These are phyloP conservation scores for Chlorociboria aeruginascens DNA, from an alignment of 495 filamentous ascomycete genomes.

Conservation along the genomic window DNA sequence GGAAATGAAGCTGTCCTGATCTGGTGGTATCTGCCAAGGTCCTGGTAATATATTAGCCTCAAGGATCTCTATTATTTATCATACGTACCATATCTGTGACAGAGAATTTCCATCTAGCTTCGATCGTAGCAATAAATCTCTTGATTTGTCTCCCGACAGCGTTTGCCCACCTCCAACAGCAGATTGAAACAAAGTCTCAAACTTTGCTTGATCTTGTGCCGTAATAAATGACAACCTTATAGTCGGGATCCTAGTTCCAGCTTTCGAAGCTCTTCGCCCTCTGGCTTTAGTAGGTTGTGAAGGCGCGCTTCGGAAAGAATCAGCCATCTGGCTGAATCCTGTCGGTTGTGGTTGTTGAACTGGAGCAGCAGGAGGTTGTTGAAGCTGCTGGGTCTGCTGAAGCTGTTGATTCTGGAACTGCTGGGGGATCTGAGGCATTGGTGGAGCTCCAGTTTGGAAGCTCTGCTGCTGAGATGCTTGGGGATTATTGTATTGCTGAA, in stretches of 20 bases:
- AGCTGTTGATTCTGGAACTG: slow-evolving; percentile 8
- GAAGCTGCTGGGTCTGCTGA: slow-evolving; percentile 26
- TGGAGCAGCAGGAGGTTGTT: slow-evolving; percentile 25
- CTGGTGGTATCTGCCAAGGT: slow-evolving; percentile 94
- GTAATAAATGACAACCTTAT: slow-evolving; percentile 94
- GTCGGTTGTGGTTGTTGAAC: slow-evolving; percentile 54
- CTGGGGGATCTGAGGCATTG: slow-evolving; percentile 40
- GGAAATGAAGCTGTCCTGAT: slow-evolving; percentile 91
- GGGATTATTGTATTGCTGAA: slow-evolving; percentile 24
- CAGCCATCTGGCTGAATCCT: slow-evolving; percentile 68
- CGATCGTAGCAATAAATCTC: slow-evolving; percentile 77
- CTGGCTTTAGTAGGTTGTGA: slow-evolving; percentile 41
- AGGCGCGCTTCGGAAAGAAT: slow-evolving; percentile 58
- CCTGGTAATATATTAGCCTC: slow-evolving; percentile 34
- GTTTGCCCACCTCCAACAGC: slow-evolving; percentile 81
- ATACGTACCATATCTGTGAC: slow-evolving; percentile 71
- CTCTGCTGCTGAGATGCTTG: slow-evolving; percentile 38
- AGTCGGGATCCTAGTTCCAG: slow-evolving; percentile 70
- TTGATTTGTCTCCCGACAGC: slow-evolving; percentile 83
- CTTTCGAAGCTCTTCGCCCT: slow-evolving; percentile 26
- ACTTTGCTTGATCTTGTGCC: slow-evolving; percentile 89
- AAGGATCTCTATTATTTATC: neutral
- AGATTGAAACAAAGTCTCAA: slow-evolving; percentile 95
- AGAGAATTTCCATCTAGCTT: slow-evolving; percentile 71
- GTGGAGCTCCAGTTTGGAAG: slow-evolving; percentile 33